Conservation (phyloP, 805 yeast genomes). For the Metschnikowia matae region DNA sequence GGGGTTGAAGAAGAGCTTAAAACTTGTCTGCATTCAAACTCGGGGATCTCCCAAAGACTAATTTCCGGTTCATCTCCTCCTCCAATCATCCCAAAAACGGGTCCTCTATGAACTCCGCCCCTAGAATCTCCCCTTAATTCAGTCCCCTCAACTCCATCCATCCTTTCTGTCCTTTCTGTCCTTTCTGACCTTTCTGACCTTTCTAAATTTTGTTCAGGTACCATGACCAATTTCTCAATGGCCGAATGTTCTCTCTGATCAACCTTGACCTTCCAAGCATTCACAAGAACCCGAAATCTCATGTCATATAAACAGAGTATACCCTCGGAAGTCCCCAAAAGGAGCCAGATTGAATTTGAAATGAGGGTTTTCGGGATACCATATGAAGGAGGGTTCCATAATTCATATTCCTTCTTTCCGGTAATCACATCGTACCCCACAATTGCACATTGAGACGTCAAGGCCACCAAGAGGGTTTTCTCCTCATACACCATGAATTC, state of each 20-base stretch:
- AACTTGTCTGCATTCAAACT: constrained; percentile 49
- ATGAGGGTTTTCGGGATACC: constrained; percentile 66
- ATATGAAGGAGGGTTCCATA: constrained; percentile 56
- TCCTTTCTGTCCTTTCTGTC: constrained; percentile 6
- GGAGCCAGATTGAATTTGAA: constrained; percentile 52
- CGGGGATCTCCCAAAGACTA: constrained; percentile 73
- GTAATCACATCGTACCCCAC: constrained; percentile 54
- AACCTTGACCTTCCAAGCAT: constrained; percentile 56
- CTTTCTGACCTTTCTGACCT: constrained; percentile 8
- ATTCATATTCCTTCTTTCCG: constrained; percentile 38
- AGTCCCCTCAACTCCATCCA: not conserved
- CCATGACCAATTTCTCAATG: constrained; percentile 43
- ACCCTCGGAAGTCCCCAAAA: constrained; percentile 75
- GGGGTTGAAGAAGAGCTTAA: constrained; percentile 21
- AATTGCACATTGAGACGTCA: constrained; percentile 52
- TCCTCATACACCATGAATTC: constrained; percentile 38
- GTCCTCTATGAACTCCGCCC: no score
- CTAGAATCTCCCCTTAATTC: not conserved
- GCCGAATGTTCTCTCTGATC: constrained; percentile 30
- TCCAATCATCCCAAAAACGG: constrained; percentile 52
- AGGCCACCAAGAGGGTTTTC: constrained; percentile 42
- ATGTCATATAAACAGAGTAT: constrained; percentile 78
- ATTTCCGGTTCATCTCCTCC: constrained; percentile 59
- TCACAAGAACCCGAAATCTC: constrained; percentile 57
- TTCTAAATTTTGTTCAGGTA: constrained; percentile 42